These are phyloP conservation scores for Cryptococcus neoformans DNA, from an alignment of 1,284 basidiomycete species.

Conservation along the genomic window DNA sequence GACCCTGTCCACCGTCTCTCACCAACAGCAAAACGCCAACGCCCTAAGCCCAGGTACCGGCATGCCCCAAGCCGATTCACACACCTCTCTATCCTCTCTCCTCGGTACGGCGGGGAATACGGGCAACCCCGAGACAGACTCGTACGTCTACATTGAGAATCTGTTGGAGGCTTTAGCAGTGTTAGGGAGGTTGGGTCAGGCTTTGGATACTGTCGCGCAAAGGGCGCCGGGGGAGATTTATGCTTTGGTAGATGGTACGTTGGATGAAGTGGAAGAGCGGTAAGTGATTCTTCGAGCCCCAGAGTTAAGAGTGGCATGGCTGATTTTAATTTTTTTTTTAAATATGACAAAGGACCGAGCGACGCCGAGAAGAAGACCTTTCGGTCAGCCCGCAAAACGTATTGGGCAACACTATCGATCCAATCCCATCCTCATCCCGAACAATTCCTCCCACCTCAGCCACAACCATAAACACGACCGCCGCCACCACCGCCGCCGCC, in stretches of 20 bases:
- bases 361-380: slow-evolving; percentile 26
- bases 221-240: slow-evolving; percentile 82
- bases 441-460: too few species aligned
- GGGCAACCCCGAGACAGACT: slow-evolving; percentile 82
- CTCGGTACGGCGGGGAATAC: slow-evolving; percentile 2
- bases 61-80: slow-evolving; percentile 5
- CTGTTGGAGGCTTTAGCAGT: slow-evolving; percentile 88
- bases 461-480: too few species aligned
- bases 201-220: slow-evolving; percentile 80
- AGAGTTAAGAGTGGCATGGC: too few species aligned
- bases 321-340: too few species aligned
- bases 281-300: too few species aligned
- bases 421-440: too few species aligned
- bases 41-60: slow-evolving; percentile 5
- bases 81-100: slow-evolving; percentile 16
- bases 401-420: too few species aligned
- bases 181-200: slow-evolving; percentile 81
- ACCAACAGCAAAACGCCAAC: slow-evolving; percentile 7
- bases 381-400: slow-evolving; percentile 7
- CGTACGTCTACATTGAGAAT: slow-evolving; percentile 91
- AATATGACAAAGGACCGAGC: slow-evolving; percentile 7
- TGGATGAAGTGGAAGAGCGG: slow-evolving; percentile 88
- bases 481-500: neutral
- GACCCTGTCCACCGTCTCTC: neutral
- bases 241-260: slow-evolving; percentile 76